These are phyloP conservation scores for Verticillium nonalfalfae DNA, from an alignment of 2,329 filamentous ascomycete genomes.

Conservation along the genomic window DNA sequence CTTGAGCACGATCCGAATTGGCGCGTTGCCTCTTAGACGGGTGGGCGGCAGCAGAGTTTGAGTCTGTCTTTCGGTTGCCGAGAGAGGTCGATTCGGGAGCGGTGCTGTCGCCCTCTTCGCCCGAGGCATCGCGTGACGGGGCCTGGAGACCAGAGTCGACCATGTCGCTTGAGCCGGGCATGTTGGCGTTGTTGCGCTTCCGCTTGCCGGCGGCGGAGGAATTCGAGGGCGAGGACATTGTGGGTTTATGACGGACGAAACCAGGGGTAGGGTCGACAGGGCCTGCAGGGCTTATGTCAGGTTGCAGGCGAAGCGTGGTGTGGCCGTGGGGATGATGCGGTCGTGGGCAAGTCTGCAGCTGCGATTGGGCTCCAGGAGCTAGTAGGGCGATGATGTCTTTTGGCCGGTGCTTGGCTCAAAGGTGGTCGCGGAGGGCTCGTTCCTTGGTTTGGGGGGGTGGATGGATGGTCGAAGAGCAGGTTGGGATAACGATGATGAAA, in stretches of 20 bases:
- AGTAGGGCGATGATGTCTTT: neutral
- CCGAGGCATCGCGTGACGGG: slow-evolving; percentile 77
- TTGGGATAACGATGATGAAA: neutral
- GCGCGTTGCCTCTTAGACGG: slow-evolving; percentile 76
- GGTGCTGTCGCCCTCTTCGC: slow-evolving; percentile 72
- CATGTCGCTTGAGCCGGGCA: slow-evolving; percentile 27
- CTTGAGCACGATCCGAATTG: slow-evolving; percentile 46
- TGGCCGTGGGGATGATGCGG: neutral
- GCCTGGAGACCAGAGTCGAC: slow-evolving; percentile 56
- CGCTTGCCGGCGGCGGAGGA: slow-evolving; percentile 61
- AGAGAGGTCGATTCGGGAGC: slow-evolving; percentile 50
- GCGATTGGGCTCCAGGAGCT: neutral
- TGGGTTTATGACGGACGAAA: slow-evolving; percentile 6
- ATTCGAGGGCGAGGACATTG: slow-evolving; percentile 56
- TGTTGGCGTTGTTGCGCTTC: slow-evolving; percentile 63
- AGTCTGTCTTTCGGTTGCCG: slow-evolving; percentile 53
- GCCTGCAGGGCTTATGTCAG: neutral
- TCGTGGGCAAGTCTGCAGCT: neutral
- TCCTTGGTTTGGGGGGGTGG: neutral
- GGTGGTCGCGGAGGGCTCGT: neutral
- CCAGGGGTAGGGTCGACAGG: neutral
- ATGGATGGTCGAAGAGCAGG: neutral
- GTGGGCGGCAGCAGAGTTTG: slow-evolving; percentile 35
- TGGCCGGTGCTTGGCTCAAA: neutral
- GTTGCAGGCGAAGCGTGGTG: neutral